A percentile compares a stretch with the other conserved stretches of the same genome.
phyloP scores from a whole-genome alignment of 768 basidiomycete genomes.

The Lactarius psammicola region DNA sequence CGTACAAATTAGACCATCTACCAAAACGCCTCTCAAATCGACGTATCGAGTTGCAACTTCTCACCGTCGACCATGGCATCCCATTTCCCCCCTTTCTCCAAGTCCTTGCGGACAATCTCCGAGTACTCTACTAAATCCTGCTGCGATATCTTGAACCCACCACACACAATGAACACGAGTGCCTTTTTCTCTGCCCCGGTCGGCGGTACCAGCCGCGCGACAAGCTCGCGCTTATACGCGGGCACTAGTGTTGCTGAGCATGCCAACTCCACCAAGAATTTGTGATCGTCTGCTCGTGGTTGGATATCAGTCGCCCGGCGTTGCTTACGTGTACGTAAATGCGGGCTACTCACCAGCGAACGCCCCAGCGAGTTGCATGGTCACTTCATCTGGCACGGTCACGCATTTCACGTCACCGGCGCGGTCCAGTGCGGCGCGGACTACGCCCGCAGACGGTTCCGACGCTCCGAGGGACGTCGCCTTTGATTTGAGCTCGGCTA shows the following conservation, averaged over 20 bases:
- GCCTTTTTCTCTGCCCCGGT: constrained; percentile 33
- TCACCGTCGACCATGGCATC: constrained; percentile 4
- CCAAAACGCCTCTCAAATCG: neutral
- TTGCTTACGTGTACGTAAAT: neutral
- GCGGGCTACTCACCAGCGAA: constrained; percentile 54
- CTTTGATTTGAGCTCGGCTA: constrained; percentile 55
- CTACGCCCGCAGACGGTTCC: constrained; percentile 56
- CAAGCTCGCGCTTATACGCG: constrained; percentile 57
- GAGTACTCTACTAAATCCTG: constrained; percentile 52
- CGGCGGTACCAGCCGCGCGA: constrained; percentile 50
- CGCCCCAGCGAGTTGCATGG: constrained; percentile 54
- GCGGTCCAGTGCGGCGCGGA: constrained; percentile 63
- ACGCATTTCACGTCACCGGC: constrained; percentile 55
- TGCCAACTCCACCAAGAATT: constrained; percentile 70
- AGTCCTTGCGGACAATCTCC: constrained; percentile 39
- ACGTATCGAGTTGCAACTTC: constrained; percentile 6
- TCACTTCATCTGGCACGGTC: constrained; percentile 64
- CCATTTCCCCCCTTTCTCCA: neutral
- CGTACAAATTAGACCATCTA: neutral
- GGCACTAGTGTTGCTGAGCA: constrained; percentile 68
- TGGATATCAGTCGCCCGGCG: neutral
- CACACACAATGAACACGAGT: constrained; percentile 68
- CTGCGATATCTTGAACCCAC: constrained; percentile 66
- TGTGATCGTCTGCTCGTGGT: constrained; percentile 62
- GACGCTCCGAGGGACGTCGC: constrained; percentile 76